These are phyloP conservation scores for Exophiala aquamarina DNA, from an alignment of 2,329 filamentous ascomycete genomes.

Conservation along the genomic window DNA sequence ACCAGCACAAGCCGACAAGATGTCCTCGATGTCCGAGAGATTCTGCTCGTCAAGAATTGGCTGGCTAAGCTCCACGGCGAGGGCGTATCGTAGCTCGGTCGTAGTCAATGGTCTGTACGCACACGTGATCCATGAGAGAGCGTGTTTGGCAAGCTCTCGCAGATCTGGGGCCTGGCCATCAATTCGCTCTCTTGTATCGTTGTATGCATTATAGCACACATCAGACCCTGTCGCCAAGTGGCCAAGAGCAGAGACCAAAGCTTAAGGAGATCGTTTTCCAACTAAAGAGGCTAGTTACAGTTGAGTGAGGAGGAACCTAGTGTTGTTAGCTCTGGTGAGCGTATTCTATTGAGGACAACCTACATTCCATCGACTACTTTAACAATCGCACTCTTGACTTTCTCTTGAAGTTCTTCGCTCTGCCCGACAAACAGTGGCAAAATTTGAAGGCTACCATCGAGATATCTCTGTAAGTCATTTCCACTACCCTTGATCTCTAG, in stretches of 20 bases:
- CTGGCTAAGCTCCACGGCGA: constrained; percentile 26
- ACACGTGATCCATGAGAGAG: constrained; percentile 27
- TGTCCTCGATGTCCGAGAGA: constrained; percentile 21
- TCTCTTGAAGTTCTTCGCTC: constrained; percentile 11
- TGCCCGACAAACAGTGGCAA: constrained; percentile 14
- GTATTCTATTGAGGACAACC: constrained; percentile 3
- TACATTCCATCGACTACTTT: constrained; percentile 25
- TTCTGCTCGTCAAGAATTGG: constrained; percentile 23
- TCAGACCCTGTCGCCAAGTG: too few relatives aligned
- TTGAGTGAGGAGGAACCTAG: constrained; percentile 13
- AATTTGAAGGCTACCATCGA: constrained; percentile 8
- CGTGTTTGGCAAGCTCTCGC: constrained; percentile 14
- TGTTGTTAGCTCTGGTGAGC: neutral
- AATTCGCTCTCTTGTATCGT: constrained; percentile 21
- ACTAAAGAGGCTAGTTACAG: constrained; percentile 2
- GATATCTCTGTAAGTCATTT: constrained; percentile 14
- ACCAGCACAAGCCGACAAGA: constrained; percentile 28
- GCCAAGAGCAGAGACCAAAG: too few relatives aligned
- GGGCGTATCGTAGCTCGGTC: constrained; percentile 29
- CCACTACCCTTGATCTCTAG: constrained; percentile 36
- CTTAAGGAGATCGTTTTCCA: too few relatives aligned
- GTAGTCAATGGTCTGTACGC: constrained; percentile 22
- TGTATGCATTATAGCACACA: constrained; percentile 13
- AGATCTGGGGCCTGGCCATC: constrained; percentile 10
- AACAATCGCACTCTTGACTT: constrained; percentile 14